These are phyloP conservation scores for sweet orange (Citrus sinensis) DNA, from an alignment of 345 rosid genomes.

Conservation along the genomic window DNA sequence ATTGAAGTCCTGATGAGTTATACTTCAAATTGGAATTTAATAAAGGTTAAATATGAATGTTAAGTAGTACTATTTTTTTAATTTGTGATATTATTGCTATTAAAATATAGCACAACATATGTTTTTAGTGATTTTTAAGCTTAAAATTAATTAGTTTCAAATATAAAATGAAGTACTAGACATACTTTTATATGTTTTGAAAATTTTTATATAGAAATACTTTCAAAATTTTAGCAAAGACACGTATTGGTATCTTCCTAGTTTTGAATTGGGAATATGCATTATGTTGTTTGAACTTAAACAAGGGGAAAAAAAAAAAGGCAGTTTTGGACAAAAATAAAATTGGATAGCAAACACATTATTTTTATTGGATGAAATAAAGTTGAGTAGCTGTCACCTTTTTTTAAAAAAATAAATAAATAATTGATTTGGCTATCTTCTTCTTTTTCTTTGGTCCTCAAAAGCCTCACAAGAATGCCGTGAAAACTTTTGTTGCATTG, in stretches of 20 bases:
- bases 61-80: no score
- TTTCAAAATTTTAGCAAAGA: not conserved
- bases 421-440: not conserved
- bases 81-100: no score
- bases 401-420: not conserved
- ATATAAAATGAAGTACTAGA: no score
- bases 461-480: not conserved
- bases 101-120: no score
- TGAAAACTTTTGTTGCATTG: not conserved
- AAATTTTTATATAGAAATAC: no score
- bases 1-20: not conserved
- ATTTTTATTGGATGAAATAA: not conserved
- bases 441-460: not conserved
- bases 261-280: not conserved
- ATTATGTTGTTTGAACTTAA: not conserved
- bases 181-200: no score
- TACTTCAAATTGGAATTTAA: not conserved
- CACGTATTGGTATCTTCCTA: not conserved
- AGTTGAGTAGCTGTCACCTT: not conserved
- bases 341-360: not conserved
- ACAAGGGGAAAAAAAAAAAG: not conserved
- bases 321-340: not conserved
- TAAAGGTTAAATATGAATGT: not conserved
- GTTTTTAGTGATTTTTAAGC: not conserved
- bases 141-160: no score